Evolutionary conservation across 768 basidiomycete genomes (phyloP).

Genomic region (Lentinula edodes): DNA sequence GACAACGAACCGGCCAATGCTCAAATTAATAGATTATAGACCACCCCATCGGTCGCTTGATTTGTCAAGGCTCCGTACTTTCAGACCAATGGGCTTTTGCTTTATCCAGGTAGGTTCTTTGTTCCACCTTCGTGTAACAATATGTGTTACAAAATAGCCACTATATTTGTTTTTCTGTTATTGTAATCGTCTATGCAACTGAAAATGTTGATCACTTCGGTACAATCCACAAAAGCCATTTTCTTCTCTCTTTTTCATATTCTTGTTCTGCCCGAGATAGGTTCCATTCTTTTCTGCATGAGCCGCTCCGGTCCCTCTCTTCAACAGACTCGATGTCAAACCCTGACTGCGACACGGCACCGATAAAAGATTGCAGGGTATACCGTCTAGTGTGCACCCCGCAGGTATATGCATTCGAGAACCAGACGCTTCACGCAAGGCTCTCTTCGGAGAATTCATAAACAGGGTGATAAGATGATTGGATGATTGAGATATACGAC

Average conservation of each 20-base stretch:
- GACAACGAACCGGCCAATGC: conserved; percentile 69
- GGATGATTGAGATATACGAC: too few species aligned
- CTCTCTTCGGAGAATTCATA: conserved; percentile 42
- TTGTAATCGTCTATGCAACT: too few species aligned
- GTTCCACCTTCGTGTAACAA: not conserved
- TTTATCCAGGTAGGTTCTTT: conserved; percentile 1
- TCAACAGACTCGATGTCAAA: conserved; percentile 38
- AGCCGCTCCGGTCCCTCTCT: conserved; percentile 45
- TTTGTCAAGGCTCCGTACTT: conserved; percentile 53
- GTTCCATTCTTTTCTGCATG: conserved; percentile 41
- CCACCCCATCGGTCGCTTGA: conserved; percentile 71
- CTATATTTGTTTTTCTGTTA: not conserved
- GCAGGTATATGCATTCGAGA: conserved; percentile 63
- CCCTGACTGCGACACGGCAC: conserved; percentile 28
- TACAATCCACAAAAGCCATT: conserved; percentile 69
- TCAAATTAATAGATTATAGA: conserved; percentile 70
- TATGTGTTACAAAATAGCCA: not conserved
- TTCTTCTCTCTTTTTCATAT: conserved; percentile 61
- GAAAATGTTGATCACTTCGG: conserved; percentile 36
- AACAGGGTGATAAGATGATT: too few species aligned
- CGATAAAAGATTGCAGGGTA: conserved; percentile 59
- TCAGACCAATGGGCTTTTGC: conserved; percentile 77
- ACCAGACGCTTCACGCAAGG: conserved; percentile 34
- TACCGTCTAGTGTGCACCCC: conserved; percentile 76
- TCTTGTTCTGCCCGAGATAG: conserved; percentile 46